These are phyloP conservation scores for Exophiala phaeomuriformis DNA, from an alignment of 2,329 filamentous ascomycete genomes.

Conservation along the genomic window DNA sequence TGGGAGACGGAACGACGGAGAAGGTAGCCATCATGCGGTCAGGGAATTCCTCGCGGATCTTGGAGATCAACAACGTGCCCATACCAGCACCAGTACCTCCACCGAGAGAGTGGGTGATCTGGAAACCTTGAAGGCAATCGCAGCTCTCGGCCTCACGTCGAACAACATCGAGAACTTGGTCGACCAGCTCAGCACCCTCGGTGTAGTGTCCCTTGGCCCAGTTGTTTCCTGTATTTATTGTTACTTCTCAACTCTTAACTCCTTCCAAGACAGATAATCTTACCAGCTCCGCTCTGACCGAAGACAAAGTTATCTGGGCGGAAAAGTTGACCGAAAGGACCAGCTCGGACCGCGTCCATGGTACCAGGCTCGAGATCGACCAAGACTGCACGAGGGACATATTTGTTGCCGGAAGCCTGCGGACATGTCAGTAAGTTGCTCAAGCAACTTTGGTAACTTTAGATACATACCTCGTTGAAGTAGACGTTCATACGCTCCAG, in stretches of 20 bases:
- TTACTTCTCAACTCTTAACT: constrained; percentile 12
- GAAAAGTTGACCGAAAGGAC: constrained; percentile 98
- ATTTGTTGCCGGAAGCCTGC: constrained; percentile 94
- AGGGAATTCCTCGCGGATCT: constrained; percentile 99
- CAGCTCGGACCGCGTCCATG: constrained; percentile 98
- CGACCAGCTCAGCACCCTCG: constrained; percentile 97
- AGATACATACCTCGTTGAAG: constrained; percentile 72
- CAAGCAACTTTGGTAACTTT: background rate
- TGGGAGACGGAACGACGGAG: constrained; percentile 96
- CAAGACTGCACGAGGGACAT: constrained; percentile 97
- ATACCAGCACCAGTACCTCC: constrained; percentile 99
- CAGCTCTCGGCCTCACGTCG: constrained; percentile 98
- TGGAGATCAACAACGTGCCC: constrained; percentile 98
- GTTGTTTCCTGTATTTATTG: constrained; percentile 61
- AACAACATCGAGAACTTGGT: constrained; percentile 96
- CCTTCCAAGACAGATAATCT: constrained; percentile 1
- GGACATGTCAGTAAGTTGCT: constrained; percentile 10
- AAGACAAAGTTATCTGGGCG: constrained; percentile 99
- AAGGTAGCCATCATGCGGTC: constrained; percentile 99
- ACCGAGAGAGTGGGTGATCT: constrained; percentile 99
- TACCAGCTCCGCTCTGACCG: constrained; percentile 93
- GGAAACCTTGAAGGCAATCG: constrained; percentile 99
- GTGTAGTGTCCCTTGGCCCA: constrained; percentile 99
- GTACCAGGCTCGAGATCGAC: constrained; percentile 99
- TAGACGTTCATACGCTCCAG: constrained; percentile 99